phyloP scores from a whole-genome alignment of 2,329 filamentous ascomycete genomes.

The Xenosphaeropsis pyriputrescens region DNA sequence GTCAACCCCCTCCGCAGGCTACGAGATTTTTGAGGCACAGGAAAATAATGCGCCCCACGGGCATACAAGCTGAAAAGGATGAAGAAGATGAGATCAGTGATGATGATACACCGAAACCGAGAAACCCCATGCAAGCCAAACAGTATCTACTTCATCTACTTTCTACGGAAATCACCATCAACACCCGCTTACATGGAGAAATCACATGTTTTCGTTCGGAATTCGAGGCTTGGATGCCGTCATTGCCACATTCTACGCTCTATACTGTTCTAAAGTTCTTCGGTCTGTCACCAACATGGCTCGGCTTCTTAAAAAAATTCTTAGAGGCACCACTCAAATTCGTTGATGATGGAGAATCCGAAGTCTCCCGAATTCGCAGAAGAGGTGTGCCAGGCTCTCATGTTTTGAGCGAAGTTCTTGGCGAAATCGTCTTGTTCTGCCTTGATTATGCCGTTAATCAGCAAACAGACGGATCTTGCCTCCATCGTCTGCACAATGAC shows the following conservation, averaged over 20 bases:
- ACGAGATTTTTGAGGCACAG: too few species aligned
- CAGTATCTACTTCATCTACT: conserved; percentile 41
- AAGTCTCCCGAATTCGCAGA: conserved; percentile 27
- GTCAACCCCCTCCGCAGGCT: too few species aligned
- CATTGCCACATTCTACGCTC: conserved; percentile 45
- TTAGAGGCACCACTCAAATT: conserved; percentile 46
- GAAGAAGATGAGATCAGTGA: conserved; percentile 6
- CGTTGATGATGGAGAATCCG: conserved; percentile 30
- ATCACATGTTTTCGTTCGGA: conserved; percentile 41
- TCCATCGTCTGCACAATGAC: conserved; percentile 51
- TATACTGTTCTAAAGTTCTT: conserved; percentile 40
- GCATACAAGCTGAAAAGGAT: conserved; percentile 17
- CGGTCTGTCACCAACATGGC: conserved; percentile 39
- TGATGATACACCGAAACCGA: conserved; percentile 3
- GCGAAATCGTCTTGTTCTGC: conserved; percentile 46
- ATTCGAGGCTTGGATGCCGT: conserved; percentile 40
- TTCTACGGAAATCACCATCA: conserved; percentile 37
- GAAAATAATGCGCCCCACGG: conserved; percentile 94
- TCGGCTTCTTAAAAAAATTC: conserved; percentile 43
- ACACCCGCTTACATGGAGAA: conserved; percentile 30
- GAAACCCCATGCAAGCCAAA: conserved; percentile 30
- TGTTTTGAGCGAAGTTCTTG: conserved; percentile 40
- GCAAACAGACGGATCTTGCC: conserved; percentile 31
- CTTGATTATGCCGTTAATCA: conserved; percentile 52
- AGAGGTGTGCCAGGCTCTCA: conserved; percentile 47